phyloP scores from a whole-genome alignment of 305 asterid species.

The Plantago coronopus region DNA sequence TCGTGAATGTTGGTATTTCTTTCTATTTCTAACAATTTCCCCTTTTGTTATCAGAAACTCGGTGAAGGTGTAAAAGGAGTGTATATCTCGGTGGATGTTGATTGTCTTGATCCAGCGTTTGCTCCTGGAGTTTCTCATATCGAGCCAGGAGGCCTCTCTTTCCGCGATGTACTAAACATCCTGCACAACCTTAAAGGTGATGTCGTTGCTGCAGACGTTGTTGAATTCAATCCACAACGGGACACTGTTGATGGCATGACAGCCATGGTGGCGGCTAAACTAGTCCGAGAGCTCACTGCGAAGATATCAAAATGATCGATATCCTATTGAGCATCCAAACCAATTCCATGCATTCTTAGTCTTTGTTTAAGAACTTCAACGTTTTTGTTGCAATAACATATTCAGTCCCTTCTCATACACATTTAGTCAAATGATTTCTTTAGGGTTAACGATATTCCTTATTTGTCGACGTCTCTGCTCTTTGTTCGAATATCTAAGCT shows the following conservation, averaged over 20 bases:
- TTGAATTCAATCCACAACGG: constrained; percentile 93
- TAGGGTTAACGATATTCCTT: background rate
- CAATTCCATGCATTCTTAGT: background rate
- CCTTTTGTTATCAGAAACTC: constrained; percentile 56
- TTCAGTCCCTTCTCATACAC: background rate
- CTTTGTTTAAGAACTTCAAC: background rate
- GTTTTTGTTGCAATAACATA: background rate
- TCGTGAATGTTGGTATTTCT: background rate
- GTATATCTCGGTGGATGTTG: constrained; percentile 80
- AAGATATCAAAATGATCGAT: constrained; percentile 79
- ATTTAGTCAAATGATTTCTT: background rate
- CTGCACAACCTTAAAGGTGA: constrained; percentile 90
- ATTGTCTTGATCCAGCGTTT: constrained; percentile 93
- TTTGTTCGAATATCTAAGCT: background rate
- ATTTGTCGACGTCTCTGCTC: background rate
- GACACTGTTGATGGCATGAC: constrained; percentile 99
- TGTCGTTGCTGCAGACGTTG: constrained; percentile 89
- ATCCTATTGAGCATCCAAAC: constrained; percentile 10
- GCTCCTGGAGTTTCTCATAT: constrained; percentile 99
- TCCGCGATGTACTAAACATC: constrained; percentile 90
- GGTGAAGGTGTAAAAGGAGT: constrained; percentile 98
- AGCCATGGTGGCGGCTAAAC: constrained; percentile 97
- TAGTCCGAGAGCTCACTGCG: constrained; percentile 84
- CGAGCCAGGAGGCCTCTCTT: constrained; percentile 97
- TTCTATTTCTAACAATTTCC: background rate